Conservation (phyloP, 2,329 filamentous ascomycete genomes). For the Penicillium corylophilum region DNA sequence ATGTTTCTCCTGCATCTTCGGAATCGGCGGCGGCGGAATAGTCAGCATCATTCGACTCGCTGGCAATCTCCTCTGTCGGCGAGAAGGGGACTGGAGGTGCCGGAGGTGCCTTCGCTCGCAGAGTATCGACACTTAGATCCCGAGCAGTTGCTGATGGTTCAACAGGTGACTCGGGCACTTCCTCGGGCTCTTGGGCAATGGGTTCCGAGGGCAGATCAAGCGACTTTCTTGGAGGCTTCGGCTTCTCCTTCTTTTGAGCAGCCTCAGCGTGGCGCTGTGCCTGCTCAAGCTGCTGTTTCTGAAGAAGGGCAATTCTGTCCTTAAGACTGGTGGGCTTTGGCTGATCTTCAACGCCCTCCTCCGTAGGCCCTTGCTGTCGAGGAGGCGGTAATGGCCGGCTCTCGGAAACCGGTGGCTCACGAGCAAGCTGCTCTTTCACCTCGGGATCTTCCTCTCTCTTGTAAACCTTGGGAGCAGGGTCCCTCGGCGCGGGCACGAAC, state of each 20-base stretch:
- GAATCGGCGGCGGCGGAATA: slow-evolving; percentile 64
- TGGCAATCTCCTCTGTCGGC: slow-evolving; percentile 54
- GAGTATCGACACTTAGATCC: slow-evolving; percentile 37
- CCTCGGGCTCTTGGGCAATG: slow-evolving; percentile 23
- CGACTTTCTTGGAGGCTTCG: slow-evolving; percentile 69
- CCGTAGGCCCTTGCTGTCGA: slow-evolving; percentile 43
- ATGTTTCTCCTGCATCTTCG: slow-evolving; percentile 61
- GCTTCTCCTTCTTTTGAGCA: slow-evolving; percentile 79
- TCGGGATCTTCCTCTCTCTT: slow-evolving; percentile 80
- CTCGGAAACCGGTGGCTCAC: slow-evolving; percentile 37
- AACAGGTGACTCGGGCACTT: slow-evolving; percentile 29
- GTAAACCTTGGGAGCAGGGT: slow-evolving; percentile 75
- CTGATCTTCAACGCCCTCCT: slow-evolving; percentile 66
- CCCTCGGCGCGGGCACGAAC: slow-evolving; percentile 73
- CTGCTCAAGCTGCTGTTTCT: slow-evolving; percentile 91
- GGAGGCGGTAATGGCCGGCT: slow-evolving; percentile 26
- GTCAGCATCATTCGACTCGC: slow-evolving; percentile 65
- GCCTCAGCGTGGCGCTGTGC: slow-evolving; percentile 78
- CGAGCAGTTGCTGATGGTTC: slow-evolving; percentile 35
- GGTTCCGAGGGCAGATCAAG: slow-evolving; percentile 43
- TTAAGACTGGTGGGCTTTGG: slow-evolving; percentile 93
- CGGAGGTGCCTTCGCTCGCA: slow-evolving; percentile 37
- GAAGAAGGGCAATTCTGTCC: slow-evolving; percentile 88
- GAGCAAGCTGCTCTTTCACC: slow-evolving; percentile 32
- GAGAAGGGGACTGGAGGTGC: slow-evolving; percentile 35